These are phyloP conservation scores for Fragilaria radians DNA, from an alignment of 108 stramenopile species.

Conservation along the genomic window DNA sequence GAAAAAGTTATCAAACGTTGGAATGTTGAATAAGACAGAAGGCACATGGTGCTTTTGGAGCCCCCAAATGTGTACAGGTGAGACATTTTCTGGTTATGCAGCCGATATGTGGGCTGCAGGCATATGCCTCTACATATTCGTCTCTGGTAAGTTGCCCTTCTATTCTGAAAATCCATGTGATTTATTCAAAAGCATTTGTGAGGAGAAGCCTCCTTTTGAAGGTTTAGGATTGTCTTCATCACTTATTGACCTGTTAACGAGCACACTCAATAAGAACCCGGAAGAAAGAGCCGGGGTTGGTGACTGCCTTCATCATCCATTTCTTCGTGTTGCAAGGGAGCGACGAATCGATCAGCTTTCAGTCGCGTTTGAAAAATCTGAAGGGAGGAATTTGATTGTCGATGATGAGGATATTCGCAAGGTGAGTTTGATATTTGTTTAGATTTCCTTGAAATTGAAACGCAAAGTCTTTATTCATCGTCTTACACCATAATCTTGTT, in stretches of 20 bases:
- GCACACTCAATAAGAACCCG: conserved; percentile 63
- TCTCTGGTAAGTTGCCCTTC: conserved; percentile 77
- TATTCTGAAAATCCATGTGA: conserved; percentile 58
- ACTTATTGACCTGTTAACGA: conserved; percentile 50
- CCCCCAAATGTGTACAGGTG: conserved; percentile 76
- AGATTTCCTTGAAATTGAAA: not conserved
- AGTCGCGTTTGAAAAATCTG: conserved; percentile 20
- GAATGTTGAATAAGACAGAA: conserved; percentile 76
- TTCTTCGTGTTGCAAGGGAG: conserved; percentile 45
- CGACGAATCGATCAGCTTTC: conserved; percentile 32
- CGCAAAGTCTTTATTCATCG: not conserved
- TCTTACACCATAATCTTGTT: not conserved
- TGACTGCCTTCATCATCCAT: conserved; percentile 75
- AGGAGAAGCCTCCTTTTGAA: conserved; percentile 40
- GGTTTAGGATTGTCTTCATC: conserved; percentile 38
- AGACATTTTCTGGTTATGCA: conserved; percentile 72
- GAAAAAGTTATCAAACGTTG: conserved; percentile 41
- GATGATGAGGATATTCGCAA: conserved; percentile 28
- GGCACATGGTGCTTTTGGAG: conserved; percentile 87
- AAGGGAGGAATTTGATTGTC: conserved; percentile 17
- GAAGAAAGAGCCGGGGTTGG: conserved; percentile 68
- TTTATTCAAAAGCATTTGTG: conserved; percentile 60
- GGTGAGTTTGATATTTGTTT: not conserved
- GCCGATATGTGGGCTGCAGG: conserved; percentile 93
- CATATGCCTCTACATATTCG: conserved; percentile 83